Conservation (phyloP, 495 filamentous ascomycete species). For the Aspergillus olivimuriae region DNA sequence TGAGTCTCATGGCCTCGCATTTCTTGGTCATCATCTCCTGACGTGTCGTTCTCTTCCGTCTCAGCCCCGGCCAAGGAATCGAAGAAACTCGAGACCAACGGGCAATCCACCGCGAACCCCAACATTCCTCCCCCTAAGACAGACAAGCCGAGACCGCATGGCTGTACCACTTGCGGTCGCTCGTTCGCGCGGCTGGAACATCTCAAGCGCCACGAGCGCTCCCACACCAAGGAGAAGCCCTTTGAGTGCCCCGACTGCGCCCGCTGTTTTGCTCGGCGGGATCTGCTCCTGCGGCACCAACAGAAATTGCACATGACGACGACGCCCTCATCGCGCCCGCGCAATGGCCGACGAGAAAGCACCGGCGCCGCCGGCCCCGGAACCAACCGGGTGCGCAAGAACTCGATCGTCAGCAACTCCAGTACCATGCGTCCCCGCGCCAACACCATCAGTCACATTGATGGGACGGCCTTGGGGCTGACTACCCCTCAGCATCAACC, state of each 20-base stretch:
- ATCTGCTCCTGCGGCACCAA: constrained; percentile 90
- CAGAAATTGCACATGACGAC: constrained; percentile 99
- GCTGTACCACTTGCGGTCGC: constrained; percentile 86
- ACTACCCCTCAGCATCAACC: constrained; percentile 55
- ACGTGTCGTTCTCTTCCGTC: constrained; percentile 8
- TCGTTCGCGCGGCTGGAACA: constrained; percentile 96
- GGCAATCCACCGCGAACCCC: constrained; percentile 22
- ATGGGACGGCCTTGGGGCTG: constrained; percentile 66
- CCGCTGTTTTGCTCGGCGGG: constrained; percentile 89
- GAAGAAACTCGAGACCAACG: constrained; percentile 31
- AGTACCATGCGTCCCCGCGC: constrained; percentile 79
- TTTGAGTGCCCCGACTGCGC: constrained; percentile 97
- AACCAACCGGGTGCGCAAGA: constrained; percentile 78
- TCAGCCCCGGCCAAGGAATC: constrained; percentile 24
- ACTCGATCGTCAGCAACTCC: constrained; percentile 67
- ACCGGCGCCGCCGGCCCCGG: constrained; percentile 65
- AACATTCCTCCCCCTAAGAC: constrained; percentile 73
- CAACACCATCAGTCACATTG: constrained; percentile 95
- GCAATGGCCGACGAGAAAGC: constrained; percentile 76
- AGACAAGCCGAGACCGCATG: constrained; percentile 93
- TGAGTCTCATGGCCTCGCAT: constrained; percentile 31
- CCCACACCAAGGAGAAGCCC: constrained; percentile 98
- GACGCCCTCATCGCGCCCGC: constrained; percentile 79
- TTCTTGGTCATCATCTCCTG: constrained; percentile 15
- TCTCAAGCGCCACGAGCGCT: constrained; percentile 95